Conservation (phyloP, 805 yeast genomes). For the Schwanniomyces polymorphus region DNA sequence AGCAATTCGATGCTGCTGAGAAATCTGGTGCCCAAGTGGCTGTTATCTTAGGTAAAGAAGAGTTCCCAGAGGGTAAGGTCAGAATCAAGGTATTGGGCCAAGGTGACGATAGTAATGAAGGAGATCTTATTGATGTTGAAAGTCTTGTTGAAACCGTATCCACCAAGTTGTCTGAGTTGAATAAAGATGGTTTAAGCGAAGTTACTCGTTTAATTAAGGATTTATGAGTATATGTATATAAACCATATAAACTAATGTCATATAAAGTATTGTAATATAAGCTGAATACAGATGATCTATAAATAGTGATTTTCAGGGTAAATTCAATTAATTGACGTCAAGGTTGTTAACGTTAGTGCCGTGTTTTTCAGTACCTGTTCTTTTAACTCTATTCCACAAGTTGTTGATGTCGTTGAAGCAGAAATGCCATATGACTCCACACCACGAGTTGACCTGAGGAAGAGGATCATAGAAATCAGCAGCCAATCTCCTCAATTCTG, state of each 20-base stretch:
- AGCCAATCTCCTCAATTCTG: constrained; percentile 64
- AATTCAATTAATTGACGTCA: constrained; percentile 6
- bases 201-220: constrained; percentile 63
- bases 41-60: constrained; percentile 95
- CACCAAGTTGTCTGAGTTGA: constrained; percentile 32
- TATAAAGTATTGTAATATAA: background rate
- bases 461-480: constrained; percentile 78
- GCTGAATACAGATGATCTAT: background rate
- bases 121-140: constrained; percentile 67
- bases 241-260: background rate
- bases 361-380: constrained; percentile 43
- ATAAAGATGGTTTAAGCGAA: constrained; percentile 59
- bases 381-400: constrained; percentile 80
- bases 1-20: constrained; percentile 97
- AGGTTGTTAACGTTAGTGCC: constrained; percentile 24
- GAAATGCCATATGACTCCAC: constrained; percentile 71
- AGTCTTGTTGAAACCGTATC: constrained; percentile 55
- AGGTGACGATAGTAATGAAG: constrained; percentile 83
- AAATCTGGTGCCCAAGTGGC: constrained; percentile 88
- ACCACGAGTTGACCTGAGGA: constrained; percentile 79
- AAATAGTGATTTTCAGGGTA: background rate
- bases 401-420: constrained; percentile 64
- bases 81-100: constrained; percentile 89
- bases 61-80: constrained; percentile 74
- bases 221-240: constrained; percentile 28